Evolutionary conservation across 371 early-diverging fungal genomes (phyloP).

Genomic region (Syncephalastrum monosporum): DNA sequence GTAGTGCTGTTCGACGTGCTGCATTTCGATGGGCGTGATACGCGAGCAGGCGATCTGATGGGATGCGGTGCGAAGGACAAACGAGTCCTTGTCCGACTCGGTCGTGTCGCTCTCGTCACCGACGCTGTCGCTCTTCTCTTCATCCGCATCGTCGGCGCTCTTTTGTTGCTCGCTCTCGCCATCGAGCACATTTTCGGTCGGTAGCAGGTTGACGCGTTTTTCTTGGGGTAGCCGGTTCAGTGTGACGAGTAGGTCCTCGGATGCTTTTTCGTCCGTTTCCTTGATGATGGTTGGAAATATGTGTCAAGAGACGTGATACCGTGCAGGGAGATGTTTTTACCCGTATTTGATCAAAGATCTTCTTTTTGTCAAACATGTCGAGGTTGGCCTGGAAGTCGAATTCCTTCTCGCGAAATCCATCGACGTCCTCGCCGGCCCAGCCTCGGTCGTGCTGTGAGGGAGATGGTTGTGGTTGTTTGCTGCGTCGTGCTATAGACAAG

Average conservation of each 20-base stretch:
- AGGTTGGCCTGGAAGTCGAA: conserved; percentile 85
- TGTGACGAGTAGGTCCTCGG: conserved; percentile 69
- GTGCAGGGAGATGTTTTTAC: conserved; percentile 23
- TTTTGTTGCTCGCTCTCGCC: conserved; percentile 19
- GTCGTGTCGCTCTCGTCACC: conserved; percentile 44
- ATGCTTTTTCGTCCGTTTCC: conserved; percentile 68
- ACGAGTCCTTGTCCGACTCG: conserved; percentile 16
- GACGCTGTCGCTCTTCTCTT: conserved; percentile 17
- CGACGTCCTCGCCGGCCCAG: conserved; percentile 63
- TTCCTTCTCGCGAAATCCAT: conserved; percentile 61
- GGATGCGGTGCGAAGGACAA: conserved; percentile 1
- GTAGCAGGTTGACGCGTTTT: conserved; percentile 38
- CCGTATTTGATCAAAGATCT: conserved; percentile 80
- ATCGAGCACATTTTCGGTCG: conserved; percentile 60
- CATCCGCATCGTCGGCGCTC: conserved; percentile 39
- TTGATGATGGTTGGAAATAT: conserved; percentile 8
- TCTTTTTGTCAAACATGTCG: conserved; percentile 75
- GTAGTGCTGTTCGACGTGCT: conserved; percentile 65
- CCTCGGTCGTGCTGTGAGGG: conserved; percentile 17
- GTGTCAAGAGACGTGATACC: too few species aligned
- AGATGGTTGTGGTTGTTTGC: conserved; percentile 16
- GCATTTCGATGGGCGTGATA: conserved; percentile 64
- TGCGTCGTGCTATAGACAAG: conserved; percentile 4
- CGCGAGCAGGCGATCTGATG: conserved; percentile 39
- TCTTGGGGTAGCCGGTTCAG: conserved; percentile 57